Percentiles rank a stretch among this genome's conserved stretches.
phyloP scores from a whole-genome alignment of 768 basidiomycete species.

The Tephrocybe rancida region DNA sequence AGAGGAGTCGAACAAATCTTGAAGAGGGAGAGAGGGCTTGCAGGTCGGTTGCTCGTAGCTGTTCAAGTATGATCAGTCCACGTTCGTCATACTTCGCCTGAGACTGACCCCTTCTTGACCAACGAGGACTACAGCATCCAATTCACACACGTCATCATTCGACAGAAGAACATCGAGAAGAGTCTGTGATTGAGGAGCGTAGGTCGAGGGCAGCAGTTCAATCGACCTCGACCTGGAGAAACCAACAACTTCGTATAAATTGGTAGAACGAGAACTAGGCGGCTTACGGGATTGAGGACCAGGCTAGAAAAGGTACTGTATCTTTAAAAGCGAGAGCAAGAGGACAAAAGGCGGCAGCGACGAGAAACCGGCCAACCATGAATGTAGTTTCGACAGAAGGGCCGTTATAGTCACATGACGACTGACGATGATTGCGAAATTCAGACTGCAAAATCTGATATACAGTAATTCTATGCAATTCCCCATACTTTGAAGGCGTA shows the following conservation, averaged over 20 bases:
- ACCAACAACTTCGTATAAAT: neutral
- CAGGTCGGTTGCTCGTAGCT: constrained; percentile 82
- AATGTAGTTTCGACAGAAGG: neutral
- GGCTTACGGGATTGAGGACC: constrained; percentile 68
- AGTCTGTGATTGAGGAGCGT: constrained; percentile 28
- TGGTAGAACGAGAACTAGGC: neutral
- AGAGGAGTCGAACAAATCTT: constrained; percentile 47
- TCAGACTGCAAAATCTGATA: no score
- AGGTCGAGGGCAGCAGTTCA: constrained; percentile 40
- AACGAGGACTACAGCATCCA: constrained; percentile 68
- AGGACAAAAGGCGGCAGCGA: constrained; percentile 48
- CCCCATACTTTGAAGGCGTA: no score
- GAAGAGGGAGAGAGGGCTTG: constrained; percentile 57
- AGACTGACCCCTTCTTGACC: constrained; percentile 72
- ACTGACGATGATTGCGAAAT: no score
- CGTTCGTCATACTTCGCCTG: neutral
- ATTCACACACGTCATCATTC: constrained; percentile 53
- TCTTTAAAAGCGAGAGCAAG: constrained; percentile 59
- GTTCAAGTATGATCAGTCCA: constrained; percentile 7
- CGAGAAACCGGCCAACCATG: constrained; percentile 46
- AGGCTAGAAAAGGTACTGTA: constrained; percentile 67
- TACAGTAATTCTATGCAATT: no score
- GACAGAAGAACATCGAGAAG: constrained; percentile 48
- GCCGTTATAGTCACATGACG: neutral
- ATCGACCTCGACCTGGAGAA: constrained; percentile 49